Base-by-base conservation (phyloP, 805 yeast genomes). In the Lipomyces japonicus region DNA sequence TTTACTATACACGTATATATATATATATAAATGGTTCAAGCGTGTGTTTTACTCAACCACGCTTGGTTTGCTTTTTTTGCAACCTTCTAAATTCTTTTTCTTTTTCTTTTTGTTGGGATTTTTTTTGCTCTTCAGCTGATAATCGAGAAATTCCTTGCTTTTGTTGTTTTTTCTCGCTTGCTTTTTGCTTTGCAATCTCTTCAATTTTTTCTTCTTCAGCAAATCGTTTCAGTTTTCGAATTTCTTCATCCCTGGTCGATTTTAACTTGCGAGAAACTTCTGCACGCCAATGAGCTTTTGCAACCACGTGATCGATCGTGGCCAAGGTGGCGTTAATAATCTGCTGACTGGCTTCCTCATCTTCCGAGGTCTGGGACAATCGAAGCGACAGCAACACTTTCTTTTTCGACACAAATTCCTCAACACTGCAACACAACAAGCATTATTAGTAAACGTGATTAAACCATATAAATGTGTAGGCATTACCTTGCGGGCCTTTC, bases 71-170 rank as follows among this genome's bases (percentile, higher is more conserved):
- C 79, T 81, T 69, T 42, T 24, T 76, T 81, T 70, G 72, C 76
- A 65, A 71, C 71, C 70, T 86, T 86, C 88, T 81, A 65, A 82
- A 86, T 68, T 81, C 87, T 74, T 83, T 87, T 60, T 86, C 95
- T 59, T 74, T 74, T 68, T 84, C 87, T 72, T 84, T 86, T 72
- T 80, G 81, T 58, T 85, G 91, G 38, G 77, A 68, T 71, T 84
- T 86, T 59, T 81, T 81, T 71, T 85, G 93, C 65, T 84, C 93
- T 62, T 82, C 88, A 53, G 87, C 83, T 40, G 83, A 74, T 63
- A 85, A 70, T 28, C 75, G 75, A 59, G 76, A 70, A 56, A 77
- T 62, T 4, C 24, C 39, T 22, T 48, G 43, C 40, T 48, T 44
- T 10, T 25, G 47, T 46, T 72, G 71, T 58, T 84, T 84, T 69